Evolutionary conservation across 306 rosid species (phyloP).

Genomic region (Prunus persica): DNA sequence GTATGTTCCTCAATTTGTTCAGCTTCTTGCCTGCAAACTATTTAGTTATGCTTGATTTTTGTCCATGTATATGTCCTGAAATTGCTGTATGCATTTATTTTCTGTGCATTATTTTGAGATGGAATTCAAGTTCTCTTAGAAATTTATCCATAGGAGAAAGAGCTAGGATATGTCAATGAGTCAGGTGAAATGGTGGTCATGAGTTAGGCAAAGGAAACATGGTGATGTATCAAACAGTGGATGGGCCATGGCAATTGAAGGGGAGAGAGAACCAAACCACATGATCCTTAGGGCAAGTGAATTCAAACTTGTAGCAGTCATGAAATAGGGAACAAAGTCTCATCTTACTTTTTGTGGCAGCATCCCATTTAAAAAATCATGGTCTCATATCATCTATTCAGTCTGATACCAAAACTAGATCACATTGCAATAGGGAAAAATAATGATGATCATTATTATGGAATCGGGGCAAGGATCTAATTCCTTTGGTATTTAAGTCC

Average conservation of each 20-base stretch:
- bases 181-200: not conserved
- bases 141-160: not conserved
- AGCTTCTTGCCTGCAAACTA: conserved; percentile 8
- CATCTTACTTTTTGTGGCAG: not conserved
- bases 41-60: conserved; percentile 8
- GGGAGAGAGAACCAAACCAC: not conserved
- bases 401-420: not conserved
- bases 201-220: not conserved
- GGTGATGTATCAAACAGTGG: not conserved
- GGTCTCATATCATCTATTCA: not conserved
- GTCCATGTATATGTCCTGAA: not conserved
- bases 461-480: conserved; percentile 12
- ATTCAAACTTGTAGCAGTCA: not conserved
- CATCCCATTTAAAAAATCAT: not conserved
- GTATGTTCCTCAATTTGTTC: conserved; percentile 40
- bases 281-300: not conserved
- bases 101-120: not conserved
- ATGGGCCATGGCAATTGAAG: not conserved
- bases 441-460: not conserved
- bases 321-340: not conserved
- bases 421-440: not conserved
- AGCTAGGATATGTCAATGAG: not conserved
- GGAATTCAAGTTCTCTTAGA: not conserved
- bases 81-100: not conserved
- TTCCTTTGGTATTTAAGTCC: conserved; percentile 1